Conservation (phyloP, 306 rosid genomes). For the Begonia peltatifolia region DNA sequence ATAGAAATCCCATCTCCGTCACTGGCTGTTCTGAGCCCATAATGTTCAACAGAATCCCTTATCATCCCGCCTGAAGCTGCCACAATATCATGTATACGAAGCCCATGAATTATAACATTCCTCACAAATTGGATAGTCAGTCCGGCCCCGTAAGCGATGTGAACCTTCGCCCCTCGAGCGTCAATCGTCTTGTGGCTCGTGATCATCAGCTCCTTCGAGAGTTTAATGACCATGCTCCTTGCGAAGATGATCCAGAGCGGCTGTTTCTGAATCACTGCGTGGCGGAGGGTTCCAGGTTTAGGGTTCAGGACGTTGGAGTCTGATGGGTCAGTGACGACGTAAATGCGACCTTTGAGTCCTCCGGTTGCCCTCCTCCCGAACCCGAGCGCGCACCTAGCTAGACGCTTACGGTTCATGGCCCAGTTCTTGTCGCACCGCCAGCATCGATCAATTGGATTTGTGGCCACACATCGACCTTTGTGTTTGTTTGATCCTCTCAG, state of each 20-base stretch:
- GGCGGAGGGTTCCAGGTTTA: constrained; percentile 49
- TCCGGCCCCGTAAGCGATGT: constrained; percentile 45
- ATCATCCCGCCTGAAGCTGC: constrained; percentile 35
- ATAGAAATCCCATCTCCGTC: constrained; percentile 77
- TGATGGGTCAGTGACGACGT: constrained; percentile 42
- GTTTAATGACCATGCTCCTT: constrained; percentile 39
- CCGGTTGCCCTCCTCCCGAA: constrained; percentile 68
- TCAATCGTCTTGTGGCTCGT: constrained; percentile 75
- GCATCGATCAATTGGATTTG: constrained; percentile 82
- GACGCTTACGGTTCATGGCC: constrained; percentile 36
- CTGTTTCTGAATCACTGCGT: constrained; percentile 23
- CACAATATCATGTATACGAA: constrained; percentile 26
- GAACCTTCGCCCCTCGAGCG: constrained; percentile 60
- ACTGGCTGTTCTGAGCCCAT: constrained; percentile 29
- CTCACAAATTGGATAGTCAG: constrained; percentile 30
- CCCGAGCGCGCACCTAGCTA: constrained; percentile 49
- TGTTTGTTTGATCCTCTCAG: constrained; percentile 7
- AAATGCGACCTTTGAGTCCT: constrained; percentile 32
- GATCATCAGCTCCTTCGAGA: constrained; percentile 39
- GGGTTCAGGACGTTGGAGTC: constrained; percentile 35
- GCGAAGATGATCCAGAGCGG: constrained; percentile 75
- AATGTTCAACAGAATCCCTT: constrained; percentile 36
- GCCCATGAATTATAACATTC: constrained; percentile 55
- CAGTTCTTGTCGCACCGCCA: constrained; percentile 58
- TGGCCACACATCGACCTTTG: constrained; percentile 26